Evolutionary conservation across 441 rosid genomes (phyloP).

Genomic region (Gossypium gossypioides): DNA sequence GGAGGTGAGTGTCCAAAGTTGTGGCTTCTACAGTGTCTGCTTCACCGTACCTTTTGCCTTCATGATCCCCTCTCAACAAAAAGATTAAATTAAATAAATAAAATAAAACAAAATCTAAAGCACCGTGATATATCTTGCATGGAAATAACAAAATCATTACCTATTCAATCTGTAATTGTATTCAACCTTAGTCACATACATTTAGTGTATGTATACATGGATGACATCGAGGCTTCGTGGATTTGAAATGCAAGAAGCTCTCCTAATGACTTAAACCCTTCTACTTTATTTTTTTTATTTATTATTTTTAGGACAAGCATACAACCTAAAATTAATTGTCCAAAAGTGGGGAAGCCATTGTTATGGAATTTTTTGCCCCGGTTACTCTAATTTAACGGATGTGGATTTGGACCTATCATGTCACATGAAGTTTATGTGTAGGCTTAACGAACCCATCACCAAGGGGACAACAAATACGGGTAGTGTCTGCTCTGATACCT

Average conservation of each 20-base stretch:
- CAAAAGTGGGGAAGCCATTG: background rate
- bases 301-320: background rate
- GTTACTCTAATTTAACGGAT: background rate
- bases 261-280: background rate
- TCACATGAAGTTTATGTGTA: background rate
- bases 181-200: background rate
- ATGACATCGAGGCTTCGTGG: background rate
- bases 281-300: background rate
- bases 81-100: background rate
- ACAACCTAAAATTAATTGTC: background rate
- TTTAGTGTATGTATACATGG: background rate
- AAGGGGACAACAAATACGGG: background rate
- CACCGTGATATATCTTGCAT: background rate
- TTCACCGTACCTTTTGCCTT: background rate
- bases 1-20: conserved; percentile 46
- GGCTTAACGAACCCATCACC: background rate
- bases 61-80: background rate
- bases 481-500: background rate
- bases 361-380: background rate
- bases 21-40: background rate
- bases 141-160: background rate
- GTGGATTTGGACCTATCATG: background rate
- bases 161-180: background rate
- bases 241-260: background rate
- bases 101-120: background rate